A percentile compares a stretch with the other conserved stretches of the same genome.
These are phyloP conservation scores for Cornus suecica DNA, from an alignment of 148 eudicot genomes.

Conservation along the genomic window DNA sequence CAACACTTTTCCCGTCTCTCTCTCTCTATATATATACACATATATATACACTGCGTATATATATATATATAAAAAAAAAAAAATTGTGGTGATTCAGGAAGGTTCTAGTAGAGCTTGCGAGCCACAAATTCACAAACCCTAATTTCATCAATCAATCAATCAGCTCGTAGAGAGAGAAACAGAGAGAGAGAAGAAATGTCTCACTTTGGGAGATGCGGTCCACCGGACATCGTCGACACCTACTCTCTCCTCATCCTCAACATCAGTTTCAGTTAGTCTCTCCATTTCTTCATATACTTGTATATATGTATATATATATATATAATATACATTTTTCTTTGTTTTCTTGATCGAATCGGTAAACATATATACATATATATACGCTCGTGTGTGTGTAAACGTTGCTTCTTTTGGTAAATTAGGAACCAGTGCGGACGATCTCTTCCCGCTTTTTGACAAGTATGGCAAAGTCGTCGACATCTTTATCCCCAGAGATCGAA, in stretches of 20 bases:
- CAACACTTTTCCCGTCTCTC: no score
- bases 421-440: conserved; percentile 13
- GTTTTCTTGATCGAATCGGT: neutral
- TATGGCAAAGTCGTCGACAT: conserved; percentile 20
- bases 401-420: neutral
- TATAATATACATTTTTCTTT: neutral
- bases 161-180: no score
- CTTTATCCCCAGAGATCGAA: conserved; percentile 15
- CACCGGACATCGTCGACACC: neutral
- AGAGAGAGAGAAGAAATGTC: neutral
- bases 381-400: neutral
- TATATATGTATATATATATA: no score
- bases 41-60: neutral
- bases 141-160: neutral
- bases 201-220: neutral
- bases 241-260: neutral
- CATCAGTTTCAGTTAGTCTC: neutral
- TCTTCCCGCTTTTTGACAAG: conserved; percentile 14
- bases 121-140: neutral
- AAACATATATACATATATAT: no score
- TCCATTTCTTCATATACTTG: no score
- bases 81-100: no score
- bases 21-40: no score
- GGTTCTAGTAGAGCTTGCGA: neutral
- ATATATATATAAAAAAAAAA: no score